phyloP scores from a whole-genome alignment of 2,329 filamentous ascomycete species.

The Exophiala sp. region DNA sequence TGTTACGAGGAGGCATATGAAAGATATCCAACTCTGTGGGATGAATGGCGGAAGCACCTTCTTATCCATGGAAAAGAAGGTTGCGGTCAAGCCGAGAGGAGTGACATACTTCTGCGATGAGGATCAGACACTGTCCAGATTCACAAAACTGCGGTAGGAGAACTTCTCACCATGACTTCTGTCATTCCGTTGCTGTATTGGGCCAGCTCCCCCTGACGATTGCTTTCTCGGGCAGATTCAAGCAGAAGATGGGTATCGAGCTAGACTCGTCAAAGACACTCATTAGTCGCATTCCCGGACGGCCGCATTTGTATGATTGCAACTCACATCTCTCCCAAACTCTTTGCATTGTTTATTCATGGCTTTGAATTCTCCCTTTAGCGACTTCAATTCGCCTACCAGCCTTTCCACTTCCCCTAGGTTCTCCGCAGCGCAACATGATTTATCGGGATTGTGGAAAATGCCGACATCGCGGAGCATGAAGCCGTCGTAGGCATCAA shows the following conservation, averaged over 20 bases:
- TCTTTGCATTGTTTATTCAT: background rate
- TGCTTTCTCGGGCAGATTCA: background rate
- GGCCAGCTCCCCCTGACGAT: background rate
- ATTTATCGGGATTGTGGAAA: background rate
- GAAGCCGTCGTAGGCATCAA: background rate
- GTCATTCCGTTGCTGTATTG: background rate
- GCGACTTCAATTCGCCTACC: background rate
- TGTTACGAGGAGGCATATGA: background rate
- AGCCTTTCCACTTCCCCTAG: background rate
- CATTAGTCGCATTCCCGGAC: background rate
- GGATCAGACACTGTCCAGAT: background rate
- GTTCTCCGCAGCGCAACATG: background rate
- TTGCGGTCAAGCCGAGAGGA: background rate
- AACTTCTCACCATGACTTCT: background rate
- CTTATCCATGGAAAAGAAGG: background rate
- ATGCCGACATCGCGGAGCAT: background rate
- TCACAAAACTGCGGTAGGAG: too few species aligned
- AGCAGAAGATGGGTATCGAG: background rate
- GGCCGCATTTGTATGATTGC: background rate
- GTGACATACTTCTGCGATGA: background rate
- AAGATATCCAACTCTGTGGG: background rate
- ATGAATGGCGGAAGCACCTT: background rate
- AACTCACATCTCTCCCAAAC: background rate
- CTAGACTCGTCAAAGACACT: background rate
- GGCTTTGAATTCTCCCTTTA: background rate